Base-by-base conservation (phyloP, 192 early-diverging fungal genomes). In the Chytriomyces confervae region DNA sequence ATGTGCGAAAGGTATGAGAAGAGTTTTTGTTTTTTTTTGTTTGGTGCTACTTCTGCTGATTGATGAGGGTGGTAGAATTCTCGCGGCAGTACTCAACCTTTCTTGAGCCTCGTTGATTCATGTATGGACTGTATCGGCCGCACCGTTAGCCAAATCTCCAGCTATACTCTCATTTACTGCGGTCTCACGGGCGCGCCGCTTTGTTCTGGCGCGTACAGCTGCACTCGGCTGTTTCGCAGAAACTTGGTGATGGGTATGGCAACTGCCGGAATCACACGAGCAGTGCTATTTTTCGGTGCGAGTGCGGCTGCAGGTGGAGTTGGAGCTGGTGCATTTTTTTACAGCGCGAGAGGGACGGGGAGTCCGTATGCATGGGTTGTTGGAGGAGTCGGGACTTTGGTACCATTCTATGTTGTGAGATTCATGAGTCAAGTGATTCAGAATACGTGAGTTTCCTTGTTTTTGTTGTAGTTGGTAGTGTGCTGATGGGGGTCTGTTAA, bases 121-220 rank as follows among this genome's bases (percentile, higher is more conserved):
- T 69, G 66, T 27, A 36, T 84, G 36, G 75, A 66, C 72, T 79
- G 75, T 61, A 24, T 69, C 45, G 46, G 36, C 6, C 61, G 60
- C 43, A 48, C 77, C 50, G 23, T 82, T 47, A 75, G 75, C 63
- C 72, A 76, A 44, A 62, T 90, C 45, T 80, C 83, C 0, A 80
- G 88, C 62, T 93, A 94, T 80, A 89, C 90, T 9, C 83, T 95
- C 45, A 87, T 93, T 46, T 87, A 90, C 71, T 85, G 86, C 29
- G 92, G 92, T 0, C 88, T 95, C 61, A 91, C 91, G 27, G 91
- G 93, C 20, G 85, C 90, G 61, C 84, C 84, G n/a, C 86, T 93
- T 50, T 85, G 82, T 60, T 66, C 79, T 9, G 87, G 93, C 1
- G 87, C 88, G 20, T 77, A 81, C 27, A 79, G 70, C 6, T 90